phyloP scores from a whole-genome alignment of 331 rosid species.

The Prunus yedoensis region DNA sequence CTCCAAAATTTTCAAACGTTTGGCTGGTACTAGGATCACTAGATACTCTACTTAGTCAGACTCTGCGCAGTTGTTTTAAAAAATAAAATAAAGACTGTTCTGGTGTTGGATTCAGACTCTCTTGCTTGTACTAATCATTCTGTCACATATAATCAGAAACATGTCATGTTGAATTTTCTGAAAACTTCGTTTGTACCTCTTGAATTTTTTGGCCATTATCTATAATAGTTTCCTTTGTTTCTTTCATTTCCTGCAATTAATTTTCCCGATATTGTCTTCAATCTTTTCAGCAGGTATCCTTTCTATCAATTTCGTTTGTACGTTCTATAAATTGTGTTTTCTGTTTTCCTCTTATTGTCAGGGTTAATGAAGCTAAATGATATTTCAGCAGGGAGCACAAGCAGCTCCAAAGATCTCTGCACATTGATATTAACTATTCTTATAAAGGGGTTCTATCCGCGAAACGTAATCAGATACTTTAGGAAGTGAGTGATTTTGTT shows the following conservation, averaged over 20 bases:
- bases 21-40: background rate
- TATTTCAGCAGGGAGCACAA: constrained; percentile 62
- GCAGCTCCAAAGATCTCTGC: constrained; percentile 62
- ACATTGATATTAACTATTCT: constrained; percentile 43
- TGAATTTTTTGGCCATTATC: background rate
- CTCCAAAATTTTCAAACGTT: background rate
- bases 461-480: constrained; percentile 79
- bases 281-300: background rate
- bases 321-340: constrained; percentile 10
- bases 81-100: background rate
- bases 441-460: constrained; percentile 80
- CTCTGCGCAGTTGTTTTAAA: background rate
- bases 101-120: background rate
- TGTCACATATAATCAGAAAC: background rate
- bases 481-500: constrained; percentile 29
- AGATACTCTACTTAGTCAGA: background rate
- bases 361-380: constrained; percentile 84
- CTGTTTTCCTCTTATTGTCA: constrained; percentile 40
- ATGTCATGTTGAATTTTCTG: background rate
- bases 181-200: background rate
- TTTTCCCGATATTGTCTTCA: constrained; percentile 17
- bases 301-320: constrained; percentile 14
- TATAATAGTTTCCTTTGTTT: background rate
- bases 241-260: background rate
- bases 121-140: background rate